A percentile compares a stretch with the other conserved stretches of the same genome.
Conservation (phyloP, 169 alveolate species). For the Plasmodium adleri region DNA sequence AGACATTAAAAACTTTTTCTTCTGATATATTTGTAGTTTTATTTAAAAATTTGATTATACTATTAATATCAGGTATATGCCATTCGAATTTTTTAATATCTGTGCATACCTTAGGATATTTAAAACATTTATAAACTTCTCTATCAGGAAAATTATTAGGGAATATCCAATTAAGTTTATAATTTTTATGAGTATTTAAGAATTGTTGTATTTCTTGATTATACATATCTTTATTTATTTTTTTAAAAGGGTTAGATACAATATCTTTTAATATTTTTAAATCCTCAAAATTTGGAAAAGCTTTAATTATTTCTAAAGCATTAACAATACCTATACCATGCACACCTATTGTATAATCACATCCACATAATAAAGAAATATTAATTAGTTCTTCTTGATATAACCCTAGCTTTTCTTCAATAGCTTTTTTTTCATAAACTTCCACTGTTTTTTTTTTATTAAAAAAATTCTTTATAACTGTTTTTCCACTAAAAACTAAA, state of each 20-base stretch:
- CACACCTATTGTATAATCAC: conserved; percentile 97
- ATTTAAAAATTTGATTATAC: conserved; percentile 23
- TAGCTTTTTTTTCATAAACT: conserved; percentile 86
- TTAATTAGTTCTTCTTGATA: conserved; percentile 89
- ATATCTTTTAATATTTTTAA: conserved; percentile 86
- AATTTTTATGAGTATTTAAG: conserved; percentile 82
- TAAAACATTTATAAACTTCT: conserved; percentile 84
- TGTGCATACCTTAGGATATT: conserved; percentile 77
- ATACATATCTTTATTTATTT: conserved; percentile 56
- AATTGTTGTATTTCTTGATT: conserved; percentile 77
- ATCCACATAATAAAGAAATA: conserved; percentile 94
- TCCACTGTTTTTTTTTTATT: conserved; percentile 89
- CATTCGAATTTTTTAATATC: conserved; percentile 63
- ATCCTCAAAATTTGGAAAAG: conserved; percentile 91
- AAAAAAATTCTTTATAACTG: conserved; percentile 92
- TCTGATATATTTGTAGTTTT: conserved; percentile 47
- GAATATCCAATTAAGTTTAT: conserved; percentile 84
- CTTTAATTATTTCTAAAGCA: conserved; percentile 94
- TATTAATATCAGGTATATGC: conserved; percentile 37
- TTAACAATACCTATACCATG: conserved; percentile 96
- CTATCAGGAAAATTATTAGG: conserved; percentile 84
- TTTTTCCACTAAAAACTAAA: conserved; percentile 93
- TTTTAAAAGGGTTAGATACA: conserved; percentile 84
- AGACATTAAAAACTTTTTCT: conserved; percentile 51
- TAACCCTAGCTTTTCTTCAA: conserved; percentile 87